Evolutionary conservation across 768 basidiomycete genomes (phyloP).

Genomic region (Sarcodon aspratus): DNA sequence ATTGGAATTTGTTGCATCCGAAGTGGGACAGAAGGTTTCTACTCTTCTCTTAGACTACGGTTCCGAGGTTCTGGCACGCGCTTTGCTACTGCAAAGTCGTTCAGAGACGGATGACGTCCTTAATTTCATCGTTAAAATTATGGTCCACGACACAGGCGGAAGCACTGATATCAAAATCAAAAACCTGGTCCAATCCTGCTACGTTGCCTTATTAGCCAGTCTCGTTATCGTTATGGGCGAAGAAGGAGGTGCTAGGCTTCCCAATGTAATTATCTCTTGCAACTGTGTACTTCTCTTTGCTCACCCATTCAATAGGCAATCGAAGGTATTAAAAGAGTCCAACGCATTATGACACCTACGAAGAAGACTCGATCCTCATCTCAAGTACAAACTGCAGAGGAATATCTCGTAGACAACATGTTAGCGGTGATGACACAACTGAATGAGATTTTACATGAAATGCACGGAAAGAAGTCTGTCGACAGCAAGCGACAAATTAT

Average conservation of each 20-base stretch:
- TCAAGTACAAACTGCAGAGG: conserved; percentile 29
- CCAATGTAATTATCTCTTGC: too few relatives aligned
- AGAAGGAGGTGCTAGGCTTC: conserved; percentile 23
- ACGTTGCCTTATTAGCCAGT: conserved; percentile 60
- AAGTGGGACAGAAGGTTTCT: conserved; percentile 32
- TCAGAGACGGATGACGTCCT: conserved; percentile 47
- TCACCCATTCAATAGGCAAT: conserved; percentile 11
- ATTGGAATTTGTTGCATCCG: conserved; percentile 48
- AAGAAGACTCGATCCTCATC: conserved; percentile 15
- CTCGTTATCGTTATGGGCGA: conserved; percentile 75
- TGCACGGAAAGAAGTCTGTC: conserved; percentile 63
- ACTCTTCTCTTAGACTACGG: conserved; percentile 45
- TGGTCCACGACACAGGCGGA: conserved; percentile 33
- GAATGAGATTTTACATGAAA: conserved; percentile 80
- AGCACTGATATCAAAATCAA: conserved; percentile 26
- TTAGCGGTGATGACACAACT: conserved; percentile 78
- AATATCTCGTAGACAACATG: conserved; percentile 65
- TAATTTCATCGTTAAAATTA: conserved; percentile 46
- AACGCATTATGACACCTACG: conserved; percentile 17
- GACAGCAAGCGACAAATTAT: conserved; percentile 67
- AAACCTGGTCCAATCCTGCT: conserved; percentile 51
- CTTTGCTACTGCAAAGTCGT: conserved; percentile 48
- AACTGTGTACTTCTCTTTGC: too few relatives aligned
- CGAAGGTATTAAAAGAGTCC: conserved; percentile 27
- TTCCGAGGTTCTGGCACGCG: conserved; percentile 49